Base-by-base conservation (phyloP, 768 basidiomycete species). In the Chalciporus piperatus region DNA sequence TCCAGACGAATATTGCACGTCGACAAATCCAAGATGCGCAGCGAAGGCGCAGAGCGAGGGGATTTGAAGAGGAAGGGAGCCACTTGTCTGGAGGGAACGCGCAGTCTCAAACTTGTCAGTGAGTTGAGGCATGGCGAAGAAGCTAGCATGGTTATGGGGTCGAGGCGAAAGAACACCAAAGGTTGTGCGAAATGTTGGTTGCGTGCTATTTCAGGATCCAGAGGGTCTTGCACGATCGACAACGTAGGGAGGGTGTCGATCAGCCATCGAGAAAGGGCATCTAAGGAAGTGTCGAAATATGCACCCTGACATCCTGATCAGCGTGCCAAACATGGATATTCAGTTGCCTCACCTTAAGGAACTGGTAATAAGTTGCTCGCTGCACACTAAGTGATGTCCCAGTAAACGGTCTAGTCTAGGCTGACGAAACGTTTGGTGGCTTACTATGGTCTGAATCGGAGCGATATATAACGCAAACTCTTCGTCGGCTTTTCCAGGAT, bases 381-480 rank as follows among this genome's bases (percentile, higher is more conserved):
- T 85, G 78, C 10, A 89, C 84, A 46, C 87, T 65, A n/a, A 39
- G 14, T 37, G 35, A 37, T 37, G n/a, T 46, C 20, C 54, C 9
- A 38, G 7, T 55, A 41, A 47, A 13, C 39, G 22, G 50, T 46
- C 20, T 30, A 2, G 19, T 47, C 50, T 46, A 47, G 27, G 41
- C 47, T 28, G 16, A 20, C 4, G 32, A 51, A n/a, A 41, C 32
- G 13, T 6, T 12, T 25, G 2, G 22, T 14, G 13, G 70, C 87
- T 70, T 64, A 89, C 86, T 94, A 95, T 4, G 93, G 92, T 49
- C 86, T 78, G 69, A 96, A 95, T 53, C 87, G 72, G 47, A 96
- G 63, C 4, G 82, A 78, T 14, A 95, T 70, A 55, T 73, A 73
- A 33, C 68, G 57, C 55, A 96, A 58, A 0, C 56, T 60, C 12